Evolutionary conservation across 1,284 basidiomycete species (phyloP), one percentile per base, ranked within the genome.

Genomic region (Apiotrichum akiyoshidainum): DNA sequence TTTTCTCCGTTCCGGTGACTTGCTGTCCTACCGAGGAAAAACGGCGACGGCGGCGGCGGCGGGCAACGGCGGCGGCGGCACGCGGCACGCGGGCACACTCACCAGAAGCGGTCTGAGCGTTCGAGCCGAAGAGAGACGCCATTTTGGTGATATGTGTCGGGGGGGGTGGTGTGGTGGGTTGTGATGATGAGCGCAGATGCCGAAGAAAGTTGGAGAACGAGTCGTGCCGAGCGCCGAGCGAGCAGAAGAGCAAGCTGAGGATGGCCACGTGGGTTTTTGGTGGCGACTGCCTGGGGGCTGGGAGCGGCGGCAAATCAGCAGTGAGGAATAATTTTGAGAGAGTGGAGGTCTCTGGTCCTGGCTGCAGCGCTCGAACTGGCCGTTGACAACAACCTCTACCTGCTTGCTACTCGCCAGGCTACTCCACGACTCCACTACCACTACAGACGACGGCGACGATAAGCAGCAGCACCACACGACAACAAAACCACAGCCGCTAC

Each of bases 61-160:
- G 14, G 12, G 12, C 37, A 37, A 37, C 37, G 37, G 12, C 37
- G 11, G 12, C 37, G 12, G 12, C 14, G 37, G 3, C 12, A 4
- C 37, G 10, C n/a, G n/a, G n/a, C n/a, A 37, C 37, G 11, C 5
- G 5, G 14, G 37, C 11, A 11, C 5, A 53, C 51, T 39, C 52
- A 58, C 57, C 41, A 22, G 57, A 22, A 21, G 57, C 33, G 22
- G 46, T 5, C 51, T 31, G 22, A 37, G 21, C 41, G 52, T 39
- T 58, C 40, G 57, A 54, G 22, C 57, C 57, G 44, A 58, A 58
- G 35, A 58, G 52, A 39, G 55, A 57, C 46, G 56, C 37, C 56
- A 57, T 57, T 46, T 34, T 49, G 49, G 22, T 44, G 14, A 12
- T 34, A 5, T 35, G 9, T 35, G 17, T 21, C 26, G 35, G 22